Conservation (phyloP, 176 grass and related monocot species). For the Zoysia japonica region DNA sequence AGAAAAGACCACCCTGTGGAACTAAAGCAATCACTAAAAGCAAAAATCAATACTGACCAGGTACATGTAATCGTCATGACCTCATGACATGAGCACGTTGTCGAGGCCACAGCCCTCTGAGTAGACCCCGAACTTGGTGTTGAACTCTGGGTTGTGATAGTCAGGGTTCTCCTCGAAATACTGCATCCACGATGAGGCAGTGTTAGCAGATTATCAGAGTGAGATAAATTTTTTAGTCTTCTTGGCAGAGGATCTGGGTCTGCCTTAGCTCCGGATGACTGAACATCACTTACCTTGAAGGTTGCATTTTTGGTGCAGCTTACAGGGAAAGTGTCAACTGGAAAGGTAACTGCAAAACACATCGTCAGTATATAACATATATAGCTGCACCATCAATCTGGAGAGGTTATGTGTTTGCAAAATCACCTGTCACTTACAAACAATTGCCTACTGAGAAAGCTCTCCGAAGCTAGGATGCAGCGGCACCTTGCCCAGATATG, state of each 20-base stretch:
- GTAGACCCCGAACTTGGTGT: conserved; percentile 71
- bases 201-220: neutral
- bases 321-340: conserved; percentile 90
- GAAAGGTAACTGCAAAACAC: conserved; percentile 5
- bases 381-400: neutral
- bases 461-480: conserved; percentile 75
- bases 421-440: conserved; percentile 48
- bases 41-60: conserved; percentile 37
- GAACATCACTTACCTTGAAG: conserved; percentile 53
- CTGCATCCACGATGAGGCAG: conserved; percentile 32
- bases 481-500: conserved; percentile 93
- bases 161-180: conserved; percentile 82
- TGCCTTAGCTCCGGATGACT: neutral
- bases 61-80: conserved; percentile 91
- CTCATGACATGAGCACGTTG: conserved; percentile 83
- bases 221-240: neutral
- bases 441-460: conserved; percentile 93
- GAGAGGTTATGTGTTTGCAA: neutral
- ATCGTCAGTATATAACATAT: neutral
- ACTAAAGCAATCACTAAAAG: neutral
- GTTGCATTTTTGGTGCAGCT: conserved; percentile 76
- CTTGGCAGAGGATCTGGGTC: neutral
- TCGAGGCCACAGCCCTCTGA: conserved; percentile 80
- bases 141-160: conserved; percentile 65
- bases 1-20: neutral